Percentiles rank a stretch among this genome's conserved stretches.
Conservation (phyloP, 2,329 filamentous ascomycete genomes). For the Blastomyces percursus region DNA sequence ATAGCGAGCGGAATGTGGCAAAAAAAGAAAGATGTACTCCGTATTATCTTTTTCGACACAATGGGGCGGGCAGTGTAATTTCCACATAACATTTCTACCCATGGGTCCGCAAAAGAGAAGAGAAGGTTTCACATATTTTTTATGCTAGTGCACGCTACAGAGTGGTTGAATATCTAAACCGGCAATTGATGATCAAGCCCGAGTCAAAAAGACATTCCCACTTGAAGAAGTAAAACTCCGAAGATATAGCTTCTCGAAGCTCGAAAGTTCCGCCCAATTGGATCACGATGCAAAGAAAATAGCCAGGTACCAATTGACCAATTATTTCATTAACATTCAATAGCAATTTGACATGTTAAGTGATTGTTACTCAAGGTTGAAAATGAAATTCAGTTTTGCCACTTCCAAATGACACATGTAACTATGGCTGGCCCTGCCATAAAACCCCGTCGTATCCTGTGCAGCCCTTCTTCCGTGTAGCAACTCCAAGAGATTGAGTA, state of each 20-base stretch:
- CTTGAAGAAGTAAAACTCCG: neutral
- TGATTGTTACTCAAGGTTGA: neutral
- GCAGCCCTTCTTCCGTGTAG: no score
- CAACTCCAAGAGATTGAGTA: no score
- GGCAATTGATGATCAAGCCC: neutral
- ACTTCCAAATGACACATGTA: neutral
- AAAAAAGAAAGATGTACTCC: neutral
- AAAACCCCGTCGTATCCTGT: no score
- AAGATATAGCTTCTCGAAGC: neutral
- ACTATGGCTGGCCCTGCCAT: no score
- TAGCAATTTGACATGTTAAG: neutral
- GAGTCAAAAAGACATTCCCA: neutral
- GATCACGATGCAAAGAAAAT: neutral
- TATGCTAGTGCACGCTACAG: no score
- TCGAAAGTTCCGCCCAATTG: neutral
- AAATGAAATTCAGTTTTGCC: neutral
- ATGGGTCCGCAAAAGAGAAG: no score
- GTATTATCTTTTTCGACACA: no score
- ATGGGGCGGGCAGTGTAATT: no score
- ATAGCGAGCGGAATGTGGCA: neutral
- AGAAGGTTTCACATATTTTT: no score
- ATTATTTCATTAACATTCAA: neutral
- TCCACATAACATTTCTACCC: no score
- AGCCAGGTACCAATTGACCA: neutral
- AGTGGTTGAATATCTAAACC: no score